Evolutionary conservation across 108 stramenopile genomes (phyloP).

Genomic region (Aurantiochytrium sp.): DNA sequence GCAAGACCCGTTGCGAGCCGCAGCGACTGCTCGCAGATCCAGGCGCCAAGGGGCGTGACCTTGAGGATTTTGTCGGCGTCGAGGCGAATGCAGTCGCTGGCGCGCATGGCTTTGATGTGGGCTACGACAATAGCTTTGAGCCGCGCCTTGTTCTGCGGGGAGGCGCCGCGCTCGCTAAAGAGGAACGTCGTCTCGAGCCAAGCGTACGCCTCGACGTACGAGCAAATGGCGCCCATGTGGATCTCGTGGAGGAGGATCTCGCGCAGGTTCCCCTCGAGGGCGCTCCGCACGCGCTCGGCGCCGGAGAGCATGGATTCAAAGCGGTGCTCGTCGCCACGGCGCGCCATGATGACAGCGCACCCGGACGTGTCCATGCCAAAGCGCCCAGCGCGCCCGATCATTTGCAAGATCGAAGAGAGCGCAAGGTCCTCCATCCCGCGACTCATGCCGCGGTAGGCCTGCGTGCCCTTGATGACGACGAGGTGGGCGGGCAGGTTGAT

Average conservation of each 20-base stretch:
- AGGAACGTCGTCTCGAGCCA: constrained; percentile 11
- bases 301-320: background rate
- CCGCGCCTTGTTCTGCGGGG: too few species aligned
- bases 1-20: background rate
- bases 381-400: constrained; percentile 94
- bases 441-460: constrained; percentile 75
- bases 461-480: constrained; percentile 87
- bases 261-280: background rate
- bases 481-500: constrained; percentile 91
- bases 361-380: constrained; percentile 89
- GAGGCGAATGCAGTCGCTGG: background rate
- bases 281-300: background rate
- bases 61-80: background rate
- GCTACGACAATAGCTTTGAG: background rate
- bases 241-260: background rate
- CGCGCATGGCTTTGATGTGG: background rate
- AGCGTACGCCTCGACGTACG: background rate
- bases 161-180: background rate
- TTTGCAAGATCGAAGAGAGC: constrained; percentile 77
- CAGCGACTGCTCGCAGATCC: background rate
- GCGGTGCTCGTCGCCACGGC: background rate
- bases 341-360: constrained; percentile 57
- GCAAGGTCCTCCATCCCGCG: constrained; percentile 76
- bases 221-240: background rate
- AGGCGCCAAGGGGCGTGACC: background rate